Evolutionary conservation across 2,329 filamentous ascomycete genomes (phyloP), one percentile per base, ranked within the genome.

Genomic region (Colletotrichum nymphaeae): DNA sequence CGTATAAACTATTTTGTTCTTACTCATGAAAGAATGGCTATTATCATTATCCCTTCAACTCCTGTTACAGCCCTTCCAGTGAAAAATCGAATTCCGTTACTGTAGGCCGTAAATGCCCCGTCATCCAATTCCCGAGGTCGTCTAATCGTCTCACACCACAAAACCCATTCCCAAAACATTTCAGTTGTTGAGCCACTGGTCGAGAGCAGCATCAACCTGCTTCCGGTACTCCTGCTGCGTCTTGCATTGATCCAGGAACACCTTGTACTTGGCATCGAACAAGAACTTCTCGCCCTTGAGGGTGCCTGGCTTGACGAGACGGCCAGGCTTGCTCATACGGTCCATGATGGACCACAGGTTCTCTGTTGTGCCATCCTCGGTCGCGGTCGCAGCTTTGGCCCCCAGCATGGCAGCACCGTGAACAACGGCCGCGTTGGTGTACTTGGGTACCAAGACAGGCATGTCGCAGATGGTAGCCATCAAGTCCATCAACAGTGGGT

Each of bases 361-460:
- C 85, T 98, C 95, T 0, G 94, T 95, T 78, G 93, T 92, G 57
- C 94, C 94, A 11, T 93, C 88, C 52, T 88, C 88, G 79, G 93
- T 92, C 37, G 93, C 93, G 78, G 93, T 97, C 7, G 96, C 97
- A n/a, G 97, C 97, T 84, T 98, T 98, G 72, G 95, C 97, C 52
- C 97, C 97, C 28, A 99, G 88, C 96, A 99, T 99, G 70, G 97
- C 97, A 8, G 97, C 97, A n/a, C 97, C 97, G 80, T 98, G 95
- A 30, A 98, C 96, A 7, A 99, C 97, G 6, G 97, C 97, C 1
- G 96, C 96, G 80, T 98, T 94, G 72, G 98, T 95, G 79, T 99
- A 98, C 64, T 93, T 90, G 0, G 97, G 97, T 69, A 98, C 97
- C 49, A 98, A 86, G 24, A 99, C 96, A 1, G 96, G 96, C 92